Evolutionary conservation across 129 eudicot genomes (phyloP).

Genomic region (Apium graveolens): DNA sequence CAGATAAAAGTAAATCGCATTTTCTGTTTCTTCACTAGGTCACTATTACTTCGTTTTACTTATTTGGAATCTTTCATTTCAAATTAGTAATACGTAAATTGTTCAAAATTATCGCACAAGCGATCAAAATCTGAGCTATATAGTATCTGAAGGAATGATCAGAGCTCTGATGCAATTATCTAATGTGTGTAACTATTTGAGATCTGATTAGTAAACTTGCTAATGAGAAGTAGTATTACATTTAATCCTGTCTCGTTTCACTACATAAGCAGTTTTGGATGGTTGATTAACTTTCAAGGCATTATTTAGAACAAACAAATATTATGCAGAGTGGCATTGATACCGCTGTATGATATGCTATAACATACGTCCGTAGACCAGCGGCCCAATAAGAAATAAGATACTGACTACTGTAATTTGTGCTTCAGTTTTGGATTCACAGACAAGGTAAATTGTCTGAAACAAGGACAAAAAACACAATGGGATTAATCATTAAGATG

Average conservation of each 20-base stretch:
- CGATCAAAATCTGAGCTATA: background rate
- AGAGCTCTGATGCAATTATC: background rate
- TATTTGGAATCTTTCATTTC: background rate
- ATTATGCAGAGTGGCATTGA: too few species aligned
- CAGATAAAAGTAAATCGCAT: background rate
- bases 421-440: background rate
- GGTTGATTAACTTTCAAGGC: background rate
- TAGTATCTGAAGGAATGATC: background rate
- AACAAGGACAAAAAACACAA: background rate
- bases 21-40: background rate
- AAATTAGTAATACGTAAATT: background rate
- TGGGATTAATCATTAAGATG: background rate
- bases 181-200: background rate
- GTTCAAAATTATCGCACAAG: background rate
- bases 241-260: too few species aligned
- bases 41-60: background rate
- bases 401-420: too few species aligned
- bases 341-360: too few species aligned
- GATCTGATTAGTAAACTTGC: background rate
- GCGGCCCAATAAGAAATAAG: too few species aligned
- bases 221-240: too few species aligned
- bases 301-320: too few species aligned
- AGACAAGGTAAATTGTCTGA: background rate
- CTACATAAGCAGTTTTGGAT: background rate
- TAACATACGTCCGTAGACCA: too few species aligned